phyloP scores from a whole-genome alignment of 805 yeast genomes.

The Helenozyma rhizophorensis region DNA sequence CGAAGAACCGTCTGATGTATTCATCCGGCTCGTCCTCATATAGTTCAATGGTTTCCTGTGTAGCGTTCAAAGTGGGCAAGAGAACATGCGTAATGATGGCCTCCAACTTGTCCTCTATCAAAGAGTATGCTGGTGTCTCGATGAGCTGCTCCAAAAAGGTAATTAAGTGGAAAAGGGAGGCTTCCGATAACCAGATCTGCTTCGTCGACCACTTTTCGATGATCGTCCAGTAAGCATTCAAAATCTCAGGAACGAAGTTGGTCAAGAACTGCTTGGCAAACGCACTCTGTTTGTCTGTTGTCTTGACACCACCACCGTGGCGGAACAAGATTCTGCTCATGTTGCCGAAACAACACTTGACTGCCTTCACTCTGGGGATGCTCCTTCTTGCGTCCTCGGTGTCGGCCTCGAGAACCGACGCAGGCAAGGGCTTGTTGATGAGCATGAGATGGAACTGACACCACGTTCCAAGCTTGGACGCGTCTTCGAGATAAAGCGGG shows the following conservation, averaged over 20 bases:
- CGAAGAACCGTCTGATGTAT: conserved; percentile 40
- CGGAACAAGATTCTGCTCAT: conserved; percentile 37
- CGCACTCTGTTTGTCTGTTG: conserved; percentile 23
- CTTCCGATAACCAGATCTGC: conserved; percentile 37
- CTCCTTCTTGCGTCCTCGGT: conserved; percentile 23
- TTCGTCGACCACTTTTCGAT: conserved; percentile 39
- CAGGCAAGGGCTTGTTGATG: conserved; percentile 37
- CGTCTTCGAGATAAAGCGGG: conserved; percentile 35
- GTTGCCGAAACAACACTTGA: conserved; percentile 44
- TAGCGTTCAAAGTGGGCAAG: conserved; percentile 38
- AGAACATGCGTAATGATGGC: conserved; percentile 38
- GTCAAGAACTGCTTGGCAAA: conserved; percentile 31
- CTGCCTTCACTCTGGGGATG: conserved; percentile 41
- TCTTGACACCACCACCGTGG: conserved; percentile 41
- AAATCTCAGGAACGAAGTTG: conserved; percentile 40
- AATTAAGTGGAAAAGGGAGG: conserved; percentile 38
- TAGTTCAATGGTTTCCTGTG: conserved; percentile 34
- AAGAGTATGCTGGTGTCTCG: conserved; percentile 35
- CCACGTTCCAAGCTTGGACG: conserved; percentile 37
- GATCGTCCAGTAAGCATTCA: conserved; percentile 39
- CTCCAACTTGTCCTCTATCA: conserved; percentile 35
- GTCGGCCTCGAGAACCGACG: conserved; percentile 28
- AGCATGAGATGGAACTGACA: conserved; percentile 35
- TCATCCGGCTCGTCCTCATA: conserved; percentile 46
- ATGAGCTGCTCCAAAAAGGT: conserved; percentile 40